Base-by-base conservation (phyloP, 768 basidiomycete species). In the Chalciporus chontae region DNA sequence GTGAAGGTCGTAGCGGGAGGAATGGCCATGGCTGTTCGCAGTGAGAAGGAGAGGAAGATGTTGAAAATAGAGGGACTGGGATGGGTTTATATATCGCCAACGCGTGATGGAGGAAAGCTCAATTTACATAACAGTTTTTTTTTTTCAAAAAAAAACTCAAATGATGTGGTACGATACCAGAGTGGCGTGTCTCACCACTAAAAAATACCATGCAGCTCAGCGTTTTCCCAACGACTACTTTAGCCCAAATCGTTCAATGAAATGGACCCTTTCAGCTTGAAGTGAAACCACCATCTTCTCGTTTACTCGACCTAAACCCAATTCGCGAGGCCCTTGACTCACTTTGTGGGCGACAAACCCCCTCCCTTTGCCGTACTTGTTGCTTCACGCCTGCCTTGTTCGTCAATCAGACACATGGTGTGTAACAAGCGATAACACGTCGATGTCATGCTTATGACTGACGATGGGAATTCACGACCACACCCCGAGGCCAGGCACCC, bases 131-230 rank as follows among this genome's bases (percentile, higher is more conserved):
- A 64, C 58, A 17, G 27, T 18, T 44, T 53, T 58, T 55, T 49
- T 43, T 42, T n/a, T 36, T 5, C 15, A 4, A n/a, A 36, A n/a
- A 36, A n/a, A 36, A n/a, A n/a, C n/a, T n/a, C n/a, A n/a, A n/a
- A n/a, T n/a, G n/a, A n/a, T 51, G 36, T 66, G 66, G 66, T 66
- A 66, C 66, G 64, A 68, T 64, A 52, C 47, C 13, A 29, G 38
- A 14, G 45, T 66, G 62, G 64, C 63, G 62, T 64, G 63, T 64
- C 58, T 64, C 59, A 64, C 50, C 31, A n/a, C 50, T 32, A 14
- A 3, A 26, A 26, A 26, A 26, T 26, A 26, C 7, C n/a, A n/a
- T 21, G 21, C 21, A 21, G 4, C 21, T 4, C 21, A 21, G 21
- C 21, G 21, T 21, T 21, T 21, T 2, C 21, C 21, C 21, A 21